Conservation (phyloP, 1,139 yeast genomes). For the Taphrina deformans region DNA sequence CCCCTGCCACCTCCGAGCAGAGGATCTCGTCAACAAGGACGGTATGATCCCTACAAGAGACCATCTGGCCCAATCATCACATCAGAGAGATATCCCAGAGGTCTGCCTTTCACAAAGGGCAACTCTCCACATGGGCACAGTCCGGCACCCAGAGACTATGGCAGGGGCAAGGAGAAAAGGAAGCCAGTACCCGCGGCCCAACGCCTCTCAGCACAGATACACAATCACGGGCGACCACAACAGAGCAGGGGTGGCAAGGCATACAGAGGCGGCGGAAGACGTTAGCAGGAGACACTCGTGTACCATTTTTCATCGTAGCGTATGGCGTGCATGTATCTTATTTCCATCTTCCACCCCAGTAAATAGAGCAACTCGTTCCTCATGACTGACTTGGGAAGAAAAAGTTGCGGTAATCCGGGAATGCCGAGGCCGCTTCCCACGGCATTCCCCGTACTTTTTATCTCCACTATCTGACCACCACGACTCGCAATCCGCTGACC, state of each 20-base stretch:
- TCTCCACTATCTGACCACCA: neutral
- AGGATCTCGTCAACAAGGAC: slow-evolving; percentile 9
- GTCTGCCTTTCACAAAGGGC: neutral
- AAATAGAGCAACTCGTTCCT: neutral
- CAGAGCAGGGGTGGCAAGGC: slow-evolving; percentile 25
- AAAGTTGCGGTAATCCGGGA: neutral
- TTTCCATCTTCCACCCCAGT: no score
- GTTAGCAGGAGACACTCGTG: neutral
- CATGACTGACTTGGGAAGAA: neutral
- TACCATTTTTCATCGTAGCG: neutral
- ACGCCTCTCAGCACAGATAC: neutral
- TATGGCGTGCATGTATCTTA: neutral
- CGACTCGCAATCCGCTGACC: no score
- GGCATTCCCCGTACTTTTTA: neutral
- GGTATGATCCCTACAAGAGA: slow-evolving; percentile 15
- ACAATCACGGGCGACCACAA: neutral
- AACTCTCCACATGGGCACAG: neutral
- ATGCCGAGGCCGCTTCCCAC: neutral
- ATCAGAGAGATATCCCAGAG: slow-evolving; percentile 14
- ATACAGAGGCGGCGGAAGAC: slow-evolving; percentile 22
- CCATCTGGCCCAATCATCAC: slow-evolving; percentile 13
- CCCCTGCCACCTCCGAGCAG: neutral
- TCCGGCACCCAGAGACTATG: neutral
- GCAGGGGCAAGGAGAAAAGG: neutral
- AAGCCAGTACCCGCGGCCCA: slow-evolving; percentile 10